Evolutionary conservation across 2,329 filamentous ascomycete genomes (phyloP).

Genomic region (Xylariaceae sp.): DNA sequence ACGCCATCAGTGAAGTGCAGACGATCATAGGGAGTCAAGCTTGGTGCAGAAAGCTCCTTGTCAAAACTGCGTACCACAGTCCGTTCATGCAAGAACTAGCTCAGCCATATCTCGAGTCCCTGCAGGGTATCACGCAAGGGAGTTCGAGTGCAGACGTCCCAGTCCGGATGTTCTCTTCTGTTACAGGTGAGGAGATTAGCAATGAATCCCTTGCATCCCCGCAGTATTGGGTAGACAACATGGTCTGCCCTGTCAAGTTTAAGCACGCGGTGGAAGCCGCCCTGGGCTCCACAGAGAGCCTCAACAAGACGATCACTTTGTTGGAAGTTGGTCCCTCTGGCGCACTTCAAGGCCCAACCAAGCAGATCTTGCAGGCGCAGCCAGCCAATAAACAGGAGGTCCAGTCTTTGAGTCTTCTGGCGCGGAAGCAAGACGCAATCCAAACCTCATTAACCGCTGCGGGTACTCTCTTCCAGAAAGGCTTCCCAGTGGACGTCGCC

Average conservation of each 20-base stretch:
- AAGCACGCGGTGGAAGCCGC: constrained; percentile 34
- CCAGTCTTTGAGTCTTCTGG: constrained; percentile 31
- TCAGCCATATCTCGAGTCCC: constrained; percentile 37
- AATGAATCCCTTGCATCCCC: constrained; percentile 27
- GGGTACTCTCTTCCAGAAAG: constrained; percentile 33
- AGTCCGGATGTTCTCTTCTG: constrained; percentile 34
- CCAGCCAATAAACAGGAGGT: constrained; percentile 29
- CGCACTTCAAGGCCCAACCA: constrained; percentile 40
- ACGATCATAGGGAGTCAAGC: constrained; percentile 33
- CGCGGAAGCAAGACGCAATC: constrained; percentile 37
- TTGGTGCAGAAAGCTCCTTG: constrained; percentile 41
- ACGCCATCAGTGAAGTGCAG: constrained; percentile 36
- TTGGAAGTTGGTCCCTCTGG: constrained; percentile 42
- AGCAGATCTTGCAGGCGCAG: constrained; percentile 38
- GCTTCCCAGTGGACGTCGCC: constrained; percentile 36
- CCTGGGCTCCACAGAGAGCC: constrained; percentile 17
- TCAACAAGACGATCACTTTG: constrained; percentile 26
- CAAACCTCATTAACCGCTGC: constrained; percentile 34
- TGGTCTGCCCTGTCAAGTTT: constrained; percentile 43
- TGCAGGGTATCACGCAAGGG: constrained; percentile 24
- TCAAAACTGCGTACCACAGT: constrained; percentile 49
- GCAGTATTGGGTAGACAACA: constrained; percentile 37
- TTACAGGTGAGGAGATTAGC: constrained; percentile 30
- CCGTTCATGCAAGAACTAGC: constrained; percentile 43
- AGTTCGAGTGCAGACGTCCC: constrained; percentile 11